Evolutionary conservation across 1,139 yeast genomes (phyloP).

Genomic region (Blastobotrys aristatus): DNA sequence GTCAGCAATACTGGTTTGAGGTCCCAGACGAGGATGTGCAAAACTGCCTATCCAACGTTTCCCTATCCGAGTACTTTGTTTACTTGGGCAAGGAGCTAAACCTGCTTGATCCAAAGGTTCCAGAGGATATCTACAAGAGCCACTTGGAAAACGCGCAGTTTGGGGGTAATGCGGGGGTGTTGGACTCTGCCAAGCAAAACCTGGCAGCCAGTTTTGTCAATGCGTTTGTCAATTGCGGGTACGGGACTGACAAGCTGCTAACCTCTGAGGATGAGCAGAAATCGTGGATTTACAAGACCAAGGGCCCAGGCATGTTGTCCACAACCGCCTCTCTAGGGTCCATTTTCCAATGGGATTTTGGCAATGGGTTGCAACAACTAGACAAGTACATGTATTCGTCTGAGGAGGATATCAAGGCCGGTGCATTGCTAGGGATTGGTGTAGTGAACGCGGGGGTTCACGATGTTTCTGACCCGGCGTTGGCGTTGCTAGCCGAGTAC

Average conservation of each 20-base stretch:
- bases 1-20: conserved; percentile 77
- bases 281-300: conserved; percentile 88
- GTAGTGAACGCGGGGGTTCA: conserved; percentile 91
- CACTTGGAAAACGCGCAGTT: conserved; percentile 71
- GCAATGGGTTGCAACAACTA: conserved; percentile 82
- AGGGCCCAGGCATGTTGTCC: conserved; percentile 89
- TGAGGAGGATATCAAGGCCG: conserved; percentile 88
- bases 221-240: conserved; percentile 87
- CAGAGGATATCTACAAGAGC: conserved; percentile 90
- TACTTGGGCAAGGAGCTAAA: conserved; percentile 85
- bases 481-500: conserved; percentile 74
- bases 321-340: conserved; percentile 92
- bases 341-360: conserved; percentile 84
- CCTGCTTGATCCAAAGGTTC: conserved; percentile 81
- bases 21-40: conserved; percentile 73
- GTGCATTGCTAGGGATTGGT: conserved; percentile 95
- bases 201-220: conserved; percentile 94
- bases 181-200: conserved; percentile 93
- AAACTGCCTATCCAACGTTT: conserved; percentile 77
- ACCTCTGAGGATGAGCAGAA: conserved; percentile 58
- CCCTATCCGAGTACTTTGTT: conserved; percentile 70
- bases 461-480: conserved; percentile 92
- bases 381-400: conserved; percentile 86
- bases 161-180: conserved; percentile 56
- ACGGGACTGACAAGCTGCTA: conserved; percentile 76